Percentiles rank a stretch among this genome's conserved stretches.
Evolutionary conservation across 2,329 filamentous ascomycete species (phyloP).

Genomic region (Teratosphaeria epicoccoides): DNA sequence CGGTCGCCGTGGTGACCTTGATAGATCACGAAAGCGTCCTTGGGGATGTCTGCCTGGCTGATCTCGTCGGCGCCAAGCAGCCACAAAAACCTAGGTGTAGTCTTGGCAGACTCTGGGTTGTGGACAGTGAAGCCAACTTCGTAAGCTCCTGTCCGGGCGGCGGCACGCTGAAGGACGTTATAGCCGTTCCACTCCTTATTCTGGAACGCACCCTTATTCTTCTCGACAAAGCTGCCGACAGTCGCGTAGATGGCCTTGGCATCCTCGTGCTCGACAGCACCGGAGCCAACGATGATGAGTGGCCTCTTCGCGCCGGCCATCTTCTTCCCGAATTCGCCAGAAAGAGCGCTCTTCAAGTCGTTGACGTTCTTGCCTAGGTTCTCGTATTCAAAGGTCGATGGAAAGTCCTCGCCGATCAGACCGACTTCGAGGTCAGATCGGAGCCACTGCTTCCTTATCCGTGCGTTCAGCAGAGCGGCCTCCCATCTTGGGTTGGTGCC

Average conservation of each 20-base stretch:
- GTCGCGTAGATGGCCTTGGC: conserved; percentile 89
- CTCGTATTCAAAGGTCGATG: conserved; percentile 92
- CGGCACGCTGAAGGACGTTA: conserved; percentile 89
- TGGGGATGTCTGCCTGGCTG: conserved; percentile 73
- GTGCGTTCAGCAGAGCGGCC: conserved; percentile 87
- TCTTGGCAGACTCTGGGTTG: conserved; percentile 68
- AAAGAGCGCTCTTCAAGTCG: conserved; percentile 73
- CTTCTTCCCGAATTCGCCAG: conserved; percentile 86
- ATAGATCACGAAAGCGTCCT: conserved; percentile 93
- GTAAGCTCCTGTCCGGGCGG: conserved; percentile 84
- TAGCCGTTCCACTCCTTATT: conserved; percentile 94
- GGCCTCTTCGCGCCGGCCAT: conserved; percentile 76
- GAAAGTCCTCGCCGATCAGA: conserved; percentile 79
- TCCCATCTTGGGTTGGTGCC: conserved; percentile 94
- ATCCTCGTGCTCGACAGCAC: conserved; percentile 80
- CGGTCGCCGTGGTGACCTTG: conserved; percentile 96
- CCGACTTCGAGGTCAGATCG: conserved; percentile 89
- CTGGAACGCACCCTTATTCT: conserved; percentile 78
- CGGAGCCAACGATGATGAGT: conserved; percentile 94
- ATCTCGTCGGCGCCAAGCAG: conserved; percentile 93
- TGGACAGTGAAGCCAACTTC: conserved; percentile 91
- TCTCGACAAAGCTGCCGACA: conserved; percentile 82
- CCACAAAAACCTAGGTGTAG: conserved; percentile 91
- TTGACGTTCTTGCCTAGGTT: conserved; percentile 72
- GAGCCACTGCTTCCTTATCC: conserved; percentile 96